These are phyloP conservation scores for Saccharomycopsis javanensis DNA, from an alignment of 805 yeast genomes.

Conservation along the genomic window DNA sequence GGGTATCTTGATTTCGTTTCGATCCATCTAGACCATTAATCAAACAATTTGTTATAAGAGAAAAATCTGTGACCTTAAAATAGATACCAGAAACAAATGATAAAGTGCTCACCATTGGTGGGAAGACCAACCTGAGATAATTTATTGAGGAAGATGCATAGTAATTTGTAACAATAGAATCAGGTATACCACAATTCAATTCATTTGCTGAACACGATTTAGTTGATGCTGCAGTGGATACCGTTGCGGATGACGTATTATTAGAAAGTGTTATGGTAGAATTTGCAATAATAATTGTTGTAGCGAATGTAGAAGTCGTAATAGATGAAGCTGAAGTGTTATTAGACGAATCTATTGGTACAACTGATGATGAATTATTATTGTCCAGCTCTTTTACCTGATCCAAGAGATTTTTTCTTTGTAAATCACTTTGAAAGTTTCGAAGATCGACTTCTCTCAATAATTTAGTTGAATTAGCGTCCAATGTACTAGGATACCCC, in stretches of 20 bases:
- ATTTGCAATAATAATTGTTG: neutral
- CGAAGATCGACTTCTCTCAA: neutral
- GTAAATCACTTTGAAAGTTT: neutral
- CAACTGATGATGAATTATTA: neutral
- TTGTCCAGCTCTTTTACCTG: neutral
- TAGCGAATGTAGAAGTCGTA: neutral
- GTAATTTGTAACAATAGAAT: slow-evolving; percentile 12
- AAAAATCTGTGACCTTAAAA: slow-evolving; percentile 22
- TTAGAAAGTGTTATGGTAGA: slow-evolving; percentile 4
- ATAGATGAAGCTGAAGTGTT: neutral
- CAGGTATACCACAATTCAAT: slow-evolving; percentile 3
- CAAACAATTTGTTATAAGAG: slow-evolving; percentile 27
- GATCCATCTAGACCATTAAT: slow-evolving; percentile 34
- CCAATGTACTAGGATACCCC: slow-evolving; percentile 7
- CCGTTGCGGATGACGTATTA: neutral
- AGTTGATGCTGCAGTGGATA: neutral
- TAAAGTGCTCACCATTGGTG: slow-evolving; percentile 25
- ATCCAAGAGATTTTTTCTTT: neutral
- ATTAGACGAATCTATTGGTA: neutral
- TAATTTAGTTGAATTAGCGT: neutral
- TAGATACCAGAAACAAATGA: slow-evolving; percentile 7
- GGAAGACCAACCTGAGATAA: slow-evolving; percentile 30
- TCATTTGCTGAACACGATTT: neutral
- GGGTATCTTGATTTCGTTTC: slow-evolving; percentile 29
- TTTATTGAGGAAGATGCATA: slow-evolving; percentile 13